A percentile compares a stretch with the other conserved stretches of the same genome.
Conservation (phyloP, 306 rosid species). For the Vachellia collinsii region DNA sequence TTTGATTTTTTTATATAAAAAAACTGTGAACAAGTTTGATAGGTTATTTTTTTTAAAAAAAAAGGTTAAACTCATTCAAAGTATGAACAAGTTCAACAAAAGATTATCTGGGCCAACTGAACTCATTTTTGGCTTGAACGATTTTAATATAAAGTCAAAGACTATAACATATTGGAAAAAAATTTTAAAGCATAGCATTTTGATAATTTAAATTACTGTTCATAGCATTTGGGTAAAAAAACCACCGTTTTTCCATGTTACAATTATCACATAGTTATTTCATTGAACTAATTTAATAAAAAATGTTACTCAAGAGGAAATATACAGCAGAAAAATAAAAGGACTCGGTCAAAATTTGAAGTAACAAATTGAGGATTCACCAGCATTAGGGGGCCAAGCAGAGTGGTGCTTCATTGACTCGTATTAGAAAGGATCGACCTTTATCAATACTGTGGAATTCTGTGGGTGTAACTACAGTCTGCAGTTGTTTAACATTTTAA, state of each 20-base stretch:
- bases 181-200: no score
- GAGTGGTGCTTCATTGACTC: neutral
- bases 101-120: no score
- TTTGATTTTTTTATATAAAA: no score
- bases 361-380: neutral
- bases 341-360: neutral
- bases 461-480: neutral
- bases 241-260: neutral
- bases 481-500: constrained; percentile 11
- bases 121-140: no score
- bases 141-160: no score
- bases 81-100: no score
- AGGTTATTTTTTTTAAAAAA: no score
- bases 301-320: neutral
- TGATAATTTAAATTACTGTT: no score
- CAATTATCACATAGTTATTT: neutral
- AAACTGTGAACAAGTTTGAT: no score
- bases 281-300: neutral
- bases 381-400: neutral
- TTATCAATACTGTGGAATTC: neutral
- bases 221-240: no score
- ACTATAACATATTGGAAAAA: no score
- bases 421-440: neutral
- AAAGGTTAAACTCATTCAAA: no score
- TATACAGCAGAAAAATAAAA: neutral